phyloP scores from a whole-genome alignment of 2,329 filamentous ascomycete genomes.

The Didymella lethalis region DNA sequence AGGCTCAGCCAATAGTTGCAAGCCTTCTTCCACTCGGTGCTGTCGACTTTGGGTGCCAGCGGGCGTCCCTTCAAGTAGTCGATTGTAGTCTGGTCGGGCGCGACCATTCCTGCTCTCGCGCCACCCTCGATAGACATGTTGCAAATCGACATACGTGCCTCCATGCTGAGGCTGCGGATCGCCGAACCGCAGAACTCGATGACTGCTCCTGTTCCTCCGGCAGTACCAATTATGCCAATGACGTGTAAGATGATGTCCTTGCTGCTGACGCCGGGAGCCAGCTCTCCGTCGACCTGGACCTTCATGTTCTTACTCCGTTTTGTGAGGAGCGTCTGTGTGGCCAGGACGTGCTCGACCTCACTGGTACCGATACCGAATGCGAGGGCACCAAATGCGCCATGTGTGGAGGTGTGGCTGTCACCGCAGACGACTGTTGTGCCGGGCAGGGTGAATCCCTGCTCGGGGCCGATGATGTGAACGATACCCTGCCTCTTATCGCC shows the following conservation, averaged over 20 bases:
- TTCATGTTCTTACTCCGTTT: constrained; percentile 99
- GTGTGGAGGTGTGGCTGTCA: constrained; percentile 97
- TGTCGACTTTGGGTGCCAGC: constrained; percentile 83
- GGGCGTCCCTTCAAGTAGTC: constrained; percentile 94
- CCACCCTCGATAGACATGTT: constrained; percentile 99
- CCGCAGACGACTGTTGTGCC: constrained; percentile 97
- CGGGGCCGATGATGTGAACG: constrained; percentile 96
- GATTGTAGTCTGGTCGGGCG: constrained; percentile 91
- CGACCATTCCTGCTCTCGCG: constrained; percentile 95
- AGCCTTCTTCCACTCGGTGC: constrained; percentile 88
- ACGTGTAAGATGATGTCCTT: constrained; percentile 95
- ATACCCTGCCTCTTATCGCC: constrained; percentile 97
- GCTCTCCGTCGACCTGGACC: constrained; percentile 90
- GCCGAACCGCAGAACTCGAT: constrained; percentile 98
- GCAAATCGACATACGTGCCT: constrained; percentile 98
- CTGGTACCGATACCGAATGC: constrained; percentile 98
- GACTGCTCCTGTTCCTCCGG: constrained; percentile 90
- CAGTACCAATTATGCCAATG: constrained; percentile 93
- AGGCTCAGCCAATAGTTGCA: constrained; percentile 86
- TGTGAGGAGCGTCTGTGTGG: constrained; percentile 93
- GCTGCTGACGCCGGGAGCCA: constrained; percentile 89
- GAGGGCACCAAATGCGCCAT: constrained; percentile 93
- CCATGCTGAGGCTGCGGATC: constrained; percentile 89
- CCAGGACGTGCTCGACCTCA: constrained; percentile 97
- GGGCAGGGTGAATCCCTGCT: constrained; percentile 97